Evolutionary conservation across 306 rosid genomes (phyloP).

Genomic region (Acacia confusa): DNA sequence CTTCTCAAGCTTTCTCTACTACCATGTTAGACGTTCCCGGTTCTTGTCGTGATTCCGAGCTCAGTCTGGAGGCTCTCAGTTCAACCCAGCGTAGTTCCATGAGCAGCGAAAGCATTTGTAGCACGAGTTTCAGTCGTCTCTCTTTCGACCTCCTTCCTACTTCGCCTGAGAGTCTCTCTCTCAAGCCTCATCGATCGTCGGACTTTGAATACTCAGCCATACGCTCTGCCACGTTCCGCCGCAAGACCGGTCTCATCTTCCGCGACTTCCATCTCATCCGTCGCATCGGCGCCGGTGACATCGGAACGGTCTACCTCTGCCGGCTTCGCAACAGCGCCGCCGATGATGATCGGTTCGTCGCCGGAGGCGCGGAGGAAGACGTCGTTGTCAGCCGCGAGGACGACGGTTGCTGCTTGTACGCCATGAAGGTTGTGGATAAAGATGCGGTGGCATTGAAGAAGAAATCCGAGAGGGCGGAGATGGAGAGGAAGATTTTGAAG

Average conservation of each 20-base stretch:
- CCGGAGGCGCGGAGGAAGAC: slow-evolving; percentile 9
- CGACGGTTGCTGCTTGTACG: slow-evolving; percentile 48
- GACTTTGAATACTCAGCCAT: slow-evolving; percentile 90
- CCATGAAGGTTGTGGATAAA: slow-evolving; percentile 97
- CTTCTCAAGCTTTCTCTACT: background rate
- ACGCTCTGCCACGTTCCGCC: slow-evolving; percentile 48
- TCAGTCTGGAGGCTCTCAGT: slow-evolving; percentile 52
- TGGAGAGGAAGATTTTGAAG: slow-evolving; percentile 88
- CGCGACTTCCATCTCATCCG: slow-evolving; percentile 83
- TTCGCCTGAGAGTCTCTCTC: slow-evolving; percentile 50
- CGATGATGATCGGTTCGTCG: slow-evolving; percentile 24
- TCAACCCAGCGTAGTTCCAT: slow-evolving; percentile 67
- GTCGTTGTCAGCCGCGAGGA: slow-evolving; percentile 15
- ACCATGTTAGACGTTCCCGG: slow-evolving; percentile 60
- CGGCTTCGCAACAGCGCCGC: slow-evolving; percentile 40
- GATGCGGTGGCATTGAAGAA: slow-evolving; percentile 80
- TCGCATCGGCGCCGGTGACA: slow-evolving; percentile 88
- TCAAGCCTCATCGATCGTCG: slow-evolving; percentile 92
- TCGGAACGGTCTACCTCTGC: slow-evolving; percentile 91
- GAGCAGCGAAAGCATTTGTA: slow-evolving; percentile 83
- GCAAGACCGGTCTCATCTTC: slow-evolving; percentile 58
- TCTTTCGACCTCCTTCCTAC: slow-evolving; percentile 67
- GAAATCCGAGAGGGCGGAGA: slow-evolving; percentile 79
- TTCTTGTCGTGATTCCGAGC: slow-evolving; percentile 59
- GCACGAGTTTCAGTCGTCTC: slow-evolving; percentile 85